Base-by-base conservation (phyloP, 495 filamentous ascomycete genomes). In the Tuber aestivum region DNA sequence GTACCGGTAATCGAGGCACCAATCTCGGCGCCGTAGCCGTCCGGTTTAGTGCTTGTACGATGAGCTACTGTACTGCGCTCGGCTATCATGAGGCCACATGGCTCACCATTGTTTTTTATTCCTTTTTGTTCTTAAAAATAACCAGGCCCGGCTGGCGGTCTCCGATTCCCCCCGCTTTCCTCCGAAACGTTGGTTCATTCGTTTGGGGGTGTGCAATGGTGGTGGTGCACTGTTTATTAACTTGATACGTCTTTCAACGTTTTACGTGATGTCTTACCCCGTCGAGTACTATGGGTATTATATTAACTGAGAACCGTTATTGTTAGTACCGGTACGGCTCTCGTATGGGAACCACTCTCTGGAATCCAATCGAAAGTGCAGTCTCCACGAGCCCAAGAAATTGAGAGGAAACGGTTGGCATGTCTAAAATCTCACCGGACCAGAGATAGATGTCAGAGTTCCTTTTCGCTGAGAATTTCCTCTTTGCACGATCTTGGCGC, bases 401-500 rank as follows among this genome's bases (percentile, higher is more conserved):
- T 35, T 27, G 12, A 35, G n/a, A 56, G 14, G 50, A 61, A 32
- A 27, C n/a, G 10, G 8, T 23, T 10, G 50, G n/a, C 10, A 32
- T 61, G 27, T 65, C n/a, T 27, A 65, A 65, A 32, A 65, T 65
- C 10, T 32, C n/a, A 32, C 56, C 32, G 56, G 12, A 12, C n/a
- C 27, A 8, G 14, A 16, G 50, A 32, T 3, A 61, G 50, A 61
- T 32, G 9, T 32, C n/a, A n/a, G n/a, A 61, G 50, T 61, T 61
- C 32, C 50, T 61, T n/a, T 65, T 65, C n/a, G 56, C 56, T 65
- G 56, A 65, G 56, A 18, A 65, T 65, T 65, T 65, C 56, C 56
- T 65, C 56, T 32, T 65, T 65, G 27, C 27, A 65, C 56, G 8
- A 65, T 65, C 56, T 27, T 18, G n/a, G 56, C 27, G 27, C 18